These are phyloP conservation scores for Aureobasidium leucospermi DNA, from an alignment of 2,329 filamentous ascomycete genomes.

Conservation along the genomic window DNA sequence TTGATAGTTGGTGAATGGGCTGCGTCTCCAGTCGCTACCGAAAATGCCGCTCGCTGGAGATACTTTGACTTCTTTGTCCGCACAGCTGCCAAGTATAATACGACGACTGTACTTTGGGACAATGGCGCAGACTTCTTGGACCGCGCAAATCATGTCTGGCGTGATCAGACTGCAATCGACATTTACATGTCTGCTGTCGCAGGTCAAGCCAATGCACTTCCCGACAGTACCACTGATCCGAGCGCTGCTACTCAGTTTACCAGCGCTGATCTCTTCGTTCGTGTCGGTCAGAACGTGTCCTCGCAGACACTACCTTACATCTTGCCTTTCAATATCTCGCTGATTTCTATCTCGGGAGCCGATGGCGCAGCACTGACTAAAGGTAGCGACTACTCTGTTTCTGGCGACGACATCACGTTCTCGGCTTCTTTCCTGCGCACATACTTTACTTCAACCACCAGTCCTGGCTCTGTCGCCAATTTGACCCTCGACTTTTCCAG, in stretches of 20 bases:
- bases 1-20: constrained; percentile 54
- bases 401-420: constrained; percentile 41
- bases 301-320: constrained; percentile 42
- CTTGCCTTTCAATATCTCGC: constrained; percentile 24
- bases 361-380: constrained; percentile 47
- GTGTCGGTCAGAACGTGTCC: constrained; percentile 36
- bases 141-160: constrained; percentile 42
- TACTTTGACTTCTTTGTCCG: constrained; percentile 50
- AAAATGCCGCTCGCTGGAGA: constrained; percentile 50
- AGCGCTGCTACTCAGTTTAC: constrained; percentile 39
- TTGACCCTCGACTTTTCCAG: constrained; percentile 48
- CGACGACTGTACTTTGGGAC: constrained; percentile 51
- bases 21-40: constrained; percentile 42
- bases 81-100: constrained; percentile 43
- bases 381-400: constrained; percentile 43
- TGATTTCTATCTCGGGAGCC: neutral
- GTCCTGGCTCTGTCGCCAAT: constrained; percentile 42
- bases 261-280: constrained; percentile 51
- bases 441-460: constrained; percentile 35
- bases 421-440: constrained; percentile 39
- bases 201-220: constrained; percentile 42
- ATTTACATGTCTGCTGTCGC: constrained; percentile 42
- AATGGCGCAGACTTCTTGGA: constrained; percentile 52
- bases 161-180: constrained; percentile 42
- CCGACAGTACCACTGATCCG: constrained; percentile 46